Conservation (phyloP, 2,329 filamentous ascomycete genomes). For the Xylariaceae sp. region DNA sequence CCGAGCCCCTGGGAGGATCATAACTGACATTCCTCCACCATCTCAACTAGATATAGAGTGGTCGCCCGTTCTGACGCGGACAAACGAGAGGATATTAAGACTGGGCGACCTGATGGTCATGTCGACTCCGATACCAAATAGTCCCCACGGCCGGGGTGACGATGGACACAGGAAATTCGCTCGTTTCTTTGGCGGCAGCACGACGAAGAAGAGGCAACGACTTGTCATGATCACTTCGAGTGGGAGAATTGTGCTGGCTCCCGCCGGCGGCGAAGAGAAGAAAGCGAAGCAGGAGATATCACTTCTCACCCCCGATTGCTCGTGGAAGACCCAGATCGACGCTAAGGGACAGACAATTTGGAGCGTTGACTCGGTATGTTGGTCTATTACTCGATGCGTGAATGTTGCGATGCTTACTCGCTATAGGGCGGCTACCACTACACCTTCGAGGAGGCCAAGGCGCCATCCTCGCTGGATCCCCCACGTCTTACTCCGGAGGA, state of each 20-base stretch:
- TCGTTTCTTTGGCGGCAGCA: constrained; percentile 85
- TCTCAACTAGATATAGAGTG: constrained; percentile 97
- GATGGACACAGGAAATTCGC: constrained; percentile 82
- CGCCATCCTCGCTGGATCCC: constrained; percentile 46
- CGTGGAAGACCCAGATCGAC: constrained; percentile 75
- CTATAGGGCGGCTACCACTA: constrained; percentile 76
- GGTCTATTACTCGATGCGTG: constrained; percentile 1
- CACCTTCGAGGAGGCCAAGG: constrained; percentile 88
- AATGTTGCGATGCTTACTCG: constrained; percentile 13
- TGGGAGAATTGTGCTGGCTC: constrained; percentile 80
- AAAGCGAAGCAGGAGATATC: constrained; percentile 88
- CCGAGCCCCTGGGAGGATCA: constrained; percentile 67
- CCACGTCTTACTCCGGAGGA: constrained; percentile 68
- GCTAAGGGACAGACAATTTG: constrained; percentile 82
- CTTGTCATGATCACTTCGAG: constrained; percentile 93
- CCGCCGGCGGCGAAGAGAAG: constrained; percentile 91
- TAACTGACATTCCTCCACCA: constrained; percentile 93
- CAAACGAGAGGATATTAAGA: constrained; percentile 90
- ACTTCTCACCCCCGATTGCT: constrained; percentile 66
- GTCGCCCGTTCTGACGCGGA: constrained; percentile 87
- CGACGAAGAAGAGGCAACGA: constrained; percentile 85
- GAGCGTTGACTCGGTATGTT: constrained; percentile 86
- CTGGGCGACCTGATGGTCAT: constrained; percentile 84
- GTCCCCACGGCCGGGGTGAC: constrained; percentile 61
- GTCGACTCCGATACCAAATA: constrained; percentile 68